Conservation (phyloP, 2,329 filamentous ascomycete genomes). For the Talaromyces sp. region DNA sequence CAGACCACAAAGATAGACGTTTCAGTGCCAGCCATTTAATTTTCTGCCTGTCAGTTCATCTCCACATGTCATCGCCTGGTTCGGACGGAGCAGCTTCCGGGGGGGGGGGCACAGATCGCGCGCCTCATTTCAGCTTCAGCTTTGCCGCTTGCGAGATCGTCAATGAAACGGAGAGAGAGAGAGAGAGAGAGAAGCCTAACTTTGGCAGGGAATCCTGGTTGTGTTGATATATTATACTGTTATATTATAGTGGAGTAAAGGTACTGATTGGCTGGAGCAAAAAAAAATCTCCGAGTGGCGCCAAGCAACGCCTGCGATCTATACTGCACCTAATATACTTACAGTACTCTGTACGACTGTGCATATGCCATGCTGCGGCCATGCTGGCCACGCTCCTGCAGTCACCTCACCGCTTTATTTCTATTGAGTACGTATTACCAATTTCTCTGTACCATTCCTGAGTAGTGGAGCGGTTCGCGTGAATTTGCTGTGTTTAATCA, state of each 20-base stretch:
- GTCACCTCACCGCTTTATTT: too few species aligned
- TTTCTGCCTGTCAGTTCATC: background rate
- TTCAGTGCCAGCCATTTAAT: background rate
- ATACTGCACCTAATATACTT: background rate
- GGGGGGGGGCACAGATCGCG: background rate
- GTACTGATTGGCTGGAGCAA: background rate
- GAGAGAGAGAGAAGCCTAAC: too few species aligned
- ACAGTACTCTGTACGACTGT: background rate
- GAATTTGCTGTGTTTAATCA: too few species aligned
- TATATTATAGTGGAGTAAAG: too few species aligned
- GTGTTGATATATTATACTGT: too few species aligned
- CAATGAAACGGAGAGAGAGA: too few species aligned
- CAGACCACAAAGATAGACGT: background rate
- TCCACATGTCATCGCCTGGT: background rate
- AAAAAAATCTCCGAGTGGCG: conserved; percentile 5
- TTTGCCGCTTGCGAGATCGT: background rate
- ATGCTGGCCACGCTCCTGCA: too few species aligned
- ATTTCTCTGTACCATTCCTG: too few species aligned
- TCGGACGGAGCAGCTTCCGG: background rate
- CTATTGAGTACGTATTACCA: too few species aligned
- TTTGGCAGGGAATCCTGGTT: background rate
- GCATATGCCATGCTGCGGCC: too few species aligned
- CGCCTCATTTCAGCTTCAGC: background rate
- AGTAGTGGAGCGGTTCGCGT: too few species aligned
- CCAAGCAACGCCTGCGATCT: background rate